Base-by-base conservation (phyloP, 1,139 yeast species). In the Hyphopichia pseudoburtonii region DNA sequence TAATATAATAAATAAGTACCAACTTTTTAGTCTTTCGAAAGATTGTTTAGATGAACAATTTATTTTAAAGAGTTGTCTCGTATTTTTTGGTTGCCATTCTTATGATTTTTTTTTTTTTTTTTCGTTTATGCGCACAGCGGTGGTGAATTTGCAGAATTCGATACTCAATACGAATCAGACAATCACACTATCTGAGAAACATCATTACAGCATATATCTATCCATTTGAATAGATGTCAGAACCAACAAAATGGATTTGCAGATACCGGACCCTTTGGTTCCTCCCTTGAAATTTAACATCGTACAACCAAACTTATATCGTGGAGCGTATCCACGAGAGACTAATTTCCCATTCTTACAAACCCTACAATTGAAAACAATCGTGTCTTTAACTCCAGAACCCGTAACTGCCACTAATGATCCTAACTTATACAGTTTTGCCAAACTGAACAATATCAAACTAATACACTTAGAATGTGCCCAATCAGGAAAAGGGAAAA, bases 251-350 rank as follows among this genome's bases (percentile, higher is more conserved):
- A 52, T 52, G 56, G 52, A 43, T n/a, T 39, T 43, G 17, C 35
- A 38, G 32, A 52, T 61, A 17, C 70, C 73, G 1, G 66, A 56
- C 26, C 60, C 74, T 10, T 54, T 84, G 31, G 83, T 85, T 0
- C 94, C 97, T 0, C 97, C 97, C 1, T 69, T 89, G 43, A 72
- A 89, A 46, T 92, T 85, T 61, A 80, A 81, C 35, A 71, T 79
- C 6, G 80, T 89, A 1, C 86, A 85, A 50, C 79, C 86, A 1
- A 70, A 76, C 37, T 65, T 90, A 4, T 86, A 81, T 52, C 67
- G 97, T 34, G 97, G 97, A 0, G 84, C 95, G 1, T 86, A 86
- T 51, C 97, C 97, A 1, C 73, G 94, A 38, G 78, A 79, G 35
- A 75, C 82, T 40, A 89, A 88, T 54, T 71, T 76, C 41, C 73